Evolutionary conservation across 768 basidiomycete genomes (phyloP), one percentile per base, ranked within the genome.

Genomic region (Phallus indusiatus): DNA sequence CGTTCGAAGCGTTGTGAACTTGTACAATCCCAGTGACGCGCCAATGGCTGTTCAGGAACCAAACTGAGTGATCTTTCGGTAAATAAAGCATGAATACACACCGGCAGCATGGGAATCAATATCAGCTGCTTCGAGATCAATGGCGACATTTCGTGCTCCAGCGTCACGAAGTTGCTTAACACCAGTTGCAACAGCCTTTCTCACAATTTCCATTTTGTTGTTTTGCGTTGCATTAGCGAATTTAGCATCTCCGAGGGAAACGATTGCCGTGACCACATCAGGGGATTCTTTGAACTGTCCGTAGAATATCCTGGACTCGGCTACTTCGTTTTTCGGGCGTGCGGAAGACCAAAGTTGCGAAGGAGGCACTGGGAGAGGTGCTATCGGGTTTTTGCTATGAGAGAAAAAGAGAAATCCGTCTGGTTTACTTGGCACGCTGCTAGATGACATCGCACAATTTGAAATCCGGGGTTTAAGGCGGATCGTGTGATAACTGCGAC

Each of bases 21-120:
- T 81, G 71, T 86, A 90, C 48, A 79, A 66, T 6, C 87, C 86
- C 62, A 94, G 75, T 64, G 89, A 78, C 1, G 91, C 82, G 5
- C 84, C 89, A 53, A 90, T 88, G 48, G 90, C 90, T 34, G 51
- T 21, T 55, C 63, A 62, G 52, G 61, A 47, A 61, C 59, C 4
- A 56, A 11, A 24, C 34, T 16, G 22, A 42, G 9, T 59, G 62
- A 35, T 12, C 6, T 60, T 50, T 36, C 34, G 4, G 21, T 17
- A 16, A 55, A 2, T 20, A 7, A 28, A 28, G 7, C 7, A 28
- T 28, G 2, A 7, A 53, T 17, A 66, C 79, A 21, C 62, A 88
- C 89, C 87, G 61, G 89, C 83, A 61, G 88, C 90, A 62, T 92
- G 89, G 20, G 88, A 78, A 69, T 91, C 87, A 1, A 68, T 61